Conservation (phyloP, 1,139 yeast species). For the Candida tetrigidarum region DNA sequence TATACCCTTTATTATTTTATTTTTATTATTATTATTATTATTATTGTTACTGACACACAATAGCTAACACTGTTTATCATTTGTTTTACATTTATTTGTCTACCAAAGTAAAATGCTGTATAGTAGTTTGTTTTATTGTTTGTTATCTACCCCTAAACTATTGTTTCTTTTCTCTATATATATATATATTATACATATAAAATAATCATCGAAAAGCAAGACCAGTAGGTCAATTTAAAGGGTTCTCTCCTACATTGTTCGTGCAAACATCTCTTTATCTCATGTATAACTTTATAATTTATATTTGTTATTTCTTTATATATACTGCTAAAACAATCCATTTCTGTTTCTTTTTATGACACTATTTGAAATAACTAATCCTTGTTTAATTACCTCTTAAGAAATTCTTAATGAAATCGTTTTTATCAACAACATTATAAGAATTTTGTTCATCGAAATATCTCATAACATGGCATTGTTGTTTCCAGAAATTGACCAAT, state of each 20-base stretch:
- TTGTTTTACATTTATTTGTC: background rate
- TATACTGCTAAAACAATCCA: too few species aligned
- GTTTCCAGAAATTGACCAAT: slow-evolving; percentile 89
- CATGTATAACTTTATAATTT: background rate
- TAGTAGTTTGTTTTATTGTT: slow-evolving; percentile 8
- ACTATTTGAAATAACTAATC: background rate
- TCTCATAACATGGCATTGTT: slow-evolving; percentile 82
- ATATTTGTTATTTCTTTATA: background rate
- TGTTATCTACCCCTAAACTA: slow-evolving; percentile 9
- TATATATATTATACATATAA: slow-evolving; percentile 3
- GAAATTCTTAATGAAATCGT: slow-evolving; percentile 72
- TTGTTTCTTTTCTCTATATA: slow-evolving; percentile 8
- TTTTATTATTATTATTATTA: too few species aligned
- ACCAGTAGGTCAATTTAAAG: too few species aligned
- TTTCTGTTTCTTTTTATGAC: background rate
- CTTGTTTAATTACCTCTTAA: slow-evolving; percentile 54
- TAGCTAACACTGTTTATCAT: slow-evolving; percentile 3
- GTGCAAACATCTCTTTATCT: background rate
- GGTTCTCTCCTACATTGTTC: too few species aligned
- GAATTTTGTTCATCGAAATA: slow-evolving; percentile 72
- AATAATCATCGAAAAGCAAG: too few species aligned
- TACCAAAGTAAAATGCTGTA: slow-evolving; percentile 5
- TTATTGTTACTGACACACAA: too few species aligned
- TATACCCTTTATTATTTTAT: slow-evolving; percentile 8
- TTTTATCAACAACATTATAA: slow-evolving; percentile 51